phyloP scores from a whole-genome alignment of 1,284 basidiomycete genomes.

The Naganishia liquefaciens region DNA sequence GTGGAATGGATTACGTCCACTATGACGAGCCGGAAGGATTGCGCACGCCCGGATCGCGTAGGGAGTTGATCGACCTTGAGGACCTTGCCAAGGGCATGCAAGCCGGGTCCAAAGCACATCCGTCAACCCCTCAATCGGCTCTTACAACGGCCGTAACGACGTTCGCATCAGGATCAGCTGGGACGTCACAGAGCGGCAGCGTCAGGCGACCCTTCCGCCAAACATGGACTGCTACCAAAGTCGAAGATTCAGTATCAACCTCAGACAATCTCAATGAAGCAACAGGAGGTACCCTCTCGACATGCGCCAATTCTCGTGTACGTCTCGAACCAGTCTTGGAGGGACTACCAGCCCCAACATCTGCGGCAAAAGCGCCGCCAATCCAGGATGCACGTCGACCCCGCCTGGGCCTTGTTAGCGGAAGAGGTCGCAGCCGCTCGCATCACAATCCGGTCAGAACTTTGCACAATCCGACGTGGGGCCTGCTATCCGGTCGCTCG shows the following conservation, averaged over 20 bases:
- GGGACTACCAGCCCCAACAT: too few species aligned
- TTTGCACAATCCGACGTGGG: background rate
- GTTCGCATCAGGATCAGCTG: background rate
- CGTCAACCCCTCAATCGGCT: background rate
- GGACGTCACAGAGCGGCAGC: background rate
- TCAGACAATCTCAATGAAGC: background rate
- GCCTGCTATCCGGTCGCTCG: background rate
- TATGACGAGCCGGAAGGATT: constrained; percentile 3
- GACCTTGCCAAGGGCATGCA: constrained; percentile 5
- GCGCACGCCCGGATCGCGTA: background rate
- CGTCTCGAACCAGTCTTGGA: constrained; percentile 1
- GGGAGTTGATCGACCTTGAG: constrained; percentile 1
- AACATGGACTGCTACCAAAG: constrained; percentile 1
- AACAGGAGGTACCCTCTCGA: background rate
- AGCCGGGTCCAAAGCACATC: background rate
- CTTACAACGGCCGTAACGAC: background rate
- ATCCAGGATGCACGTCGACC: too few species aligned
- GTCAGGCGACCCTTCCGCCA: background rate
- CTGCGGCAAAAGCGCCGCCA: too few species aligned
- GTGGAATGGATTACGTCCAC: constrained; percentile 10
- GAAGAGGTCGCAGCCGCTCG: constrained; percentile 2
- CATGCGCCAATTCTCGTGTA: background rate
- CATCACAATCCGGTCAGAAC: background rate
- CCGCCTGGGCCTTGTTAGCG: background rate
- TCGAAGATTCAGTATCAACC: background rate